Evolutionary conservation across 2,329 filamentous ascomycete genomes (phyloP).

Genomic region (Calonectria hawksworthii): DNA sequence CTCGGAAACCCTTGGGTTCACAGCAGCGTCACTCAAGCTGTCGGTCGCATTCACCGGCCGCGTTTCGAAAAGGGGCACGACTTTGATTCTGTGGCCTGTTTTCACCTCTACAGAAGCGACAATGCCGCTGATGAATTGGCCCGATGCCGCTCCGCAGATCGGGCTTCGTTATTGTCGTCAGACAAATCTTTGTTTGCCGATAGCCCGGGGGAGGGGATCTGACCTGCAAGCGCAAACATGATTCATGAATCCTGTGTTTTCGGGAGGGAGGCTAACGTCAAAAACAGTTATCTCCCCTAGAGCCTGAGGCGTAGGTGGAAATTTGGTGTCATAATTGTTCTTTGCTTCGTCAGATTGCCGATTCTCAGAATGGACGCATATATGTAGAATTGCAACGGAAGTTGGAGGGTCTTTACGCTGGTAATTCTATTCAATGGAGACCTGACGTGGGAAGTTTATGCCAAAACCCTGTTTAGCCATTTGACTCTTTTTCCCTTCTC

Average conservation of each 20-base stretch:
- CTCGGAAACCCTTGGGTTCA: slow-evolving; percentile 1
- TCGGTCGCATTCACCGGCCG: not conserved
- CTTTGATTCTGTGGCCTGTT: not conserved
- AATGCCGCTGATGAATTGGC: not conserved
- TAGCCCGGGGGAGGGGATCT: not conserved
- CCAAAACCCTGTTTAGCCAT: not conserved
- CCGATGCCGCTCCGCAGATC: not conserved
- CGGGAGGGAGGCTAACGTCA: not conserved
- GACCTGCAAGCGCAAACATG: not conserved
- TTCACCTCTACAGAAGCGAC: slow-evolving; percentile 1
- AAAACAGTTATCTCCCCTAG: not conserved
- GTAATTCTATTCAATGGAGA: not conserved
- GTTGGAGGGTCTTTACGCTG: not conserved
- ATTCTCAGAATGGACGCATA: not conserved
- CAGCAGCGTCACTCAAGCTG: not conserved
- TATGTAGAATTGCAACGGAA: not conserved
- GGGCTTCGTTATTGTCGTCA: not conserved
- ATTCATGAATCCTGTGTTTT: not conserved
- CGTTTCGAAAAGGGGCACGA: not conserved
- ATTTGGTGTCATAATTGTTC: not conserved
- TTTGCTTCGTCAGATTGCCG: not conserved
- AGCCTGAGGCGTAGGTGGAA: not conserved
- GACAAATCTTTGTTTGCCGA: not conserved
- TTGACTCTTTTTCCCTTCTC: not conserved
- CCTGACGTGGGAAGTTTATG: not conserved